Evolutionary conservation across 139 green algal genomes (phyloP).

Genomic region (Axilococcus clingmanii): DNA sequence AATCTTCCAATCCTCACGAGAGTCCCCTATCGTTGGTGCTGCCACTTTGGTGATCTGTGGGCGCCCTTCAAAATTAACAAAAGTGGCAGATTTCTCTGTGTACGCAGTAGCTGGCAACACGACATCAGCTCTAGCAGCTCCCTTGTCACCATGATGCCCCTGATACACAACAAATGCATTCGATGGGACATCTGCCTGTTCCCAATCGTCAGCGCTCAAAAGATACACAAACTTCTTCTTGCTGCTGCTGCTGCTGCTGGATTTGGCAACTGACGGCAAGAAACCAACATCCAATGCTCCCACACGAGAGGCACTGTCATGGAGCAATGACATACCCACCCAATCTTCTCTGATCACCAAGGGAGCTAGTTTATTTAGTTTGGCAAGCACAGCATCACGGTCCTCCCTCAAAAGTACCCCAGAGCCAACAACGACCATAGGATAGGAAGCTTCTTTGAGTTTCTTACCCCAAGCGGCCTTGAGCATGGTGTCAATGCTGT

Average conservation of each 20-base stretch:
- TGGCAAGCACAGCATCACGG: constrained; percentile 58
- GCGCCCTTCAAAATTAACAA: constrained; percentile 91
- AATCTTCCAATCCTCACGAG: constrained; percentile 94
- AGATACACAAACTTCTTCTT: constrained; percentile 86
- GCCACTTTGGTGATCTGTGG: constrained; percentile 78
- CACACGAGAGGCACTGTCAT: constrained; percentile 77
- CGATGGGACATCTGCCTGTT: constrained; percentile 59
- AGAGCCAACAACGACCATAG: constrained; percentile 83
- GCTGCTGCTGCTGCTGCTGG: constrained; percentile 10
- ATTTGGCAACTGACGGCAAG: constrained; percentile 43
- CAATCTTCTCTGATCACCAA: constrained; percentile 69
- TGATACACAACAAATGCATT: constrained; percentile 93
- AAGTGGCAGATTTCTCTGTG: constrained; percentile 79
- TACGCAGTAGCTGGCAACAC: constrained; percentile 86
- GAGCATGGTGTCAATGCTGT: constrained; percentile 50
- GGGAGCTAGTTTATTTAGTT: constrained; percentile 36
- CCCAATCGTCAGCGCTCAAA: constrained; percentile 82
- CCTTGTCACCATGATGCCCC: constrained; percentile 90
- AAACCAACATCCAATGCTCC: constrained; percentile 94
- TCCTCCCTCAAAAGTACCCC: constrained; percentile 73
- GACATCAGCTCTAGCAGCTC: constrained; percentile 80
- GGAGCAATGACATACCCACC: constrained; percentile 96
- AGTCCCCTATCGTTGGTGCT: constrained; percentile 56
- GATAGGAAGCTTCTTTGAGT: constrained; percentile 66
- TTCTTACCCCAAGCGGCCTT: constrained; percentile 45